Base-by-base conservation (phyloP, 805 yeast species). In the Ogataea neopini region DNA sequence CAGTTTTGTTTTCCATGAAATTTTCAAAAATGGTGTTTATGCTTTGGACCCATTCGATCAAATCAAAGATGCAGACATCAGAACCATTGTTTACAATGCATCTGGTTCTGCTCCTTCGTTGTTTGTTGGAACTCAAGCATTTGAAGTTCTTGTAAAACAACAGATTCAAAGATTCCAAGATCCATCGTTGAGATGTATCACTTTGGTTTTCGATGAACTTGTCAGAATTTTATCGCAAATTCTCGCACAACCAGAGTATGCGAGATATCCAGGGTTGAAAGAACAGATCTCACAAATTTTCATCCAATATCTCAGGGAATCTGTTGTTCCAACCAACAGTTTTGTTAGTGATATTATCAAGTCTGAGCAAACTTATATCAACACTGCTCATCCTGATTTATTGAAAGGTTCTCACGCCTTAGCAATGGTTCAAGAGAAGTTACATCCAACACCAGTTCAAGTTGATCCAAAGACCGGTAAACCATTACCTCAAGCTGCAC, bases 361-460 rank as follows among this genome's bases (percentile, higher is more conserved):
- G 49, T 75, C 96, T 50, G 99, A 94, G 70, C 92, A 91, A 62
- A 85, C 96, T 3, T 94, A 94, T 68, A 90, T 94, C 58, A 94
- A 94, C 70, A 94, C 99, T 4, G 98, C 96, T 2, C 99, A 94
- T 64, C 97, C 98, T 3, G 98, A 94, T 66, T 80, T 94, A 62
- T 77, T 94, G 59, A 91, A 88, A 66, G 99, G 99, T 40, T 85
- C 96, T 28, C 91, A 86, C 62, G 98, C 98, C 5, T 86, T 92
- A 94, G 83, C 87, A 4, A 83, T 89, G 67, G 96, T 94, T 28
- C 84, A 88, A 65, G 97, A 94, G 57, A 88, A 82, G 66, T 71
- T 89, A 69, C 94, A 82, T 59, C 88, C 88, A 18, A 85, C 84
- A 53, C 89, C 88, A 52, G 81, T 82, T 30, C 84, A 83, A 43